Conservation (phyloP, 148 eudicot genomes). For the Silene uniflora region DNA sequence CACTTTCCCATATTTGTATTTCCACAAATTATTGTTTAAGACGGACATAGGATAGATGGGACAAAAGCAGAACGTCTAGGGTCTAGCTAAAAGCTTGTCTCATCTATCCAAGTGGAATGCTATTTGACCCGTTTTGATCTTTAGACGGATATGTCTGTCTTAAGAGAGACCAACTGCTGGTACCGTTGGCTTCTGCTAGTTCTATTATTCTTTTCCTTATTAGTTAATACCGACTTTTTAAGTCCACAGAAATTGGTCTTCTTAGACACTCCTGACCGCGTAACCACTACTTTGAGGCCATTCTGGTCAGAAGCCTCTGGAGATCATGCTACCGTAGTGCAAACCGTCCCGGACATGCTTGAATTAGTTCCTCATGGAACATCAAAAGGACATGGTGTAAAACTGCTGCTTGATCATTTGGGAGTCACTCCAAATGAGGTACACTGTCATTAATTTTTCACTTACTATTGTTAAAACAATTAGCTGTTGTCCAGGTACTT, state of each 20-base stretch:
- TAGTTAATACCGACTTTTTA: not conserved
- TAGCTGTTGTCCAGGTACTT: not conserved
- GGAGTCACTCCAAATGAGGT: conserved; percentile 71
- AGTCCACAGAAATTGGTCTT: conserved; percentile 73
- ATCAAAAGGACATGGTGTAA: conserved; percentile 84
- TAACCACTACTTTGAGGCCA: conserved; percentile 62
- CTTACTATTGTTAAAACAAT: not conserved
- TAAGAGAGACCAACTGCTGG: too few species aligned
- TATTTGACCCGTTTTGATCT: too few species aligned
- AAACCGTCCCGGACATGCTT: conserved; percentile 80
- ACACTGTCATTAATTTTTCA: not conserved
- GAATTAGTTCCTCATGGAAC: conserved; percentile 90
- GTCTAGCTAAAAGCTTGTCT: too few species aligned
- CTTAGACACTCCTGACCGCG: conserved; percentile 76
- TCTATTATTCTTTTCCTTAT: not conserved
- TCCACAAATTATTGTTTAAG: too few species aligned
- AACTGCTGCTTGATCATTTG: conserved; percentile 74
- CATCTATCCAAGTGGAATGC: too few species aligned
- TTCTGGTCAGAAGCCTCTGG: conserved; percentile 80
- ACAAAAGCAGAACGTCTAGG: too few species aligned
- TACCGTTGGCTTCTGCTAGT: too few species aligned
- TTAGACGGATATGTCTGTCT: too few species aligned
- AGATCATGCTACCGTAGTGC: conserved; percentile 76
- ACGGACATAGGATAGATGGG: too few species aligned
- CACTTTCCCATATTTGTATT: not conserved